A percentile compares a stretch with the other conserved stretches of the same genome.
phyloP scores from a whole-genome alignment of 1,284 basidiomycete species.

The Heterobasidion annosum region DNA sequence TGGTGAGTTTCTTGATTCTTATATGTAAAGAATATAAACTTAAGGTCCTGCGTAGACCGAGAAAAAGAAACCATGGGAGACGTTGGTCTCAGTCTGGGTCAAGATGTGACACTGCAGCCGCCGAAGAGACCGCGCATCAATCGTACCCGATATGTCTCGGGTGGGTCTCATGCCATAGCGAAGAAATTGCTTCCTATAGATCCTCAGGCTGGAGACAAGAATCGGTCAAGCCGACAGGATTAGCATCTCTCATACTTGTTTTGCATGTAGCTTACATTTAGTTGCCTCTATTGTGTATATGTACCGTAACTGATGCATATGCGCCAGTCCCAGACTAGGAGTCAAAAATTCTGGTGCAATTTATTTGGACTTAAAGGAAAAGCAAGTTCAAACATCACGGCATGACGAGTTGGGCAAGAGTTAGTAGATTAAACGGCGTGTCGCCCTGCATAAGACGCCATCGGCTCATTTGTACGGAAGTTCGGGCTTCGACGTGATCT shows the following conservation, averaged over 20 bases:
- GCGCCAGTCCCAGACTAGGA: background rate
- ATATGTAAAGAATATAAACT: background rate
- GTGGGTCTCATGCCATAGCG: slow-evolving; percentile 31
- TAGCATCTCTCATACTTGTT: slow-evolving; percentile 13
- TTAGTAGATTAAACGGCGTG: no score
- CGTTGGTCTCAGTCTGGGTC: slow-evolving; percentile 4
- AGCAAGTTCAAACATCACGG: no score
- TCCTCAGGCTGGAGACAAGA: slow-evolving; percentile 46
- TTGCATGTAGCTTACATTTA: background rate
- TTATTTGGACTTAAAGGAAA: no score
- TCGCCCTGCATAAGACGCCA: no score
- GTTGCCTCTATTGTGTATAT: background rate
- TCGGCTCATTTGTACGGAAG: no score
- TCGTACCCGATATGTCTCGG: slow-evolving; percentile 31
- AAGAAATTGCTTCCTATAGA: slow-evolving; percentile 54
- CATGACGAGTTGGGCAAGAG: no score
- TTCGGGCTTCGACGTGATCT: no score
- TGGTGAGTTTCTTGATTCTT: slow-evolving; percentile 33
- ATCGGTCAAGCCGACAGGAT: slow-evolving; percentile 39
- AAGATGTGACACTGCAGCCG: slow-evolving; percentile 14
- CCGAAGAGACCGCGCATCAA: slow-evolving; percentile 28
- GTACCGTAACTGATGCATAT: background rate
- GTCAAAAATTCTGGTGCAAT: no score
- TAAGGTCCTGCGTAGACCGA: slow-evolving; percentile 28
- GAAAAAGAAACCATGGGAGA: slow-evolving; percentile 24